Evolutionary conservation across 2,329 filamentous ascomycete genomes (phyloP).

Genomic region (Hypoxylon sp.): DNA sequence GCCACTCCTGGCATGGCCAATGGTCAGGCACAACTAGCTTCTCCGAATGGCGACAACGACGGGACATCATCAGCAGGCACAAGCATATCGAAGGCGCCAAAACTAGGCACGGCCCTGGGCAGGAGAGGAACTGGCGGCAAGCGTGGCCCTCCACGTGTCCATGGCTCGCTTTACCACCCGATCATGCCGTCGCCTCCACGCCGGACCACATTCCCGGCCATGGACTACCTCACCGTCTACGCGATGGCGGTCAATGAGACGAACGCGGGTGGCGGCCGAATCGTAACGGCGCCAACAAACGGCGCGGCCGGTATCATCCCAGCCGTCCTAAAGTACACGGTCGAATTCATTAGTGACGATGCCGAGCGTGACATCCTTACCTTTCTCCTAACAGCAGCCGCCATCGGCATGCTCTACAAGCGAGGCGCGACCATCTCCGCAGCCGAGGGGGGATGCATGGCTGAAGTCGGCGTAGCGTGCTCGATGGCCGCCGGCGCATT

Average conservation of each 20-base stretch:
- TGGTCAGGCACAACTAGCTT: slow-evolving; percentile 35
- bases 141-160: slow-evolving; percentile 58
- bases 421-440: slow-evolving; percentile 67
- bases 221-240: slow-evolving; percentile 67
- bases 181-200: slow-evolving; percentile 62
- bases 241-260: slow-evolving; percentile 68
- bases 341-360: slow-evolving; percentile 67
- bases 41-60: slow-evolving; percentile 25
- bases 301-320: slow-evolving; percentile 67
- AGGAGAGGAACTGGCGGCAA: slow-evolving; percentile 46
- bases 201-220: slow-evolving; percentile 64
- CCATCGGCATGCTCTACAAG: slow-evolving; percentile 69
- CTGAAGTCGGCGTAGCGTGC: slow-evolving; percentile 67
- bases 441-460: slow-evolving; percentile 67
- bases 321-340: slow-evolving; percentile 64
- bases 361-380: slow-evolving; percentile 64
- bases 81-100: slow-evolving; percentile 16
- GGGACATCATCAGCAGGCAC: slow-evolving; percentile 9
- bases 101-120: slow-evolving; percentile 33
- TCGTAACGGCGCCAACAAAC: slow-evolving; percentile 67
- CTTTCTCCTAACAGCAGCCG: slow-evolving; percentile 64
- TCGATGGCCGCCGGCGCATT: slow-evolving; percentile 67
- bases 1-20: slow-evolving; percentile 40
- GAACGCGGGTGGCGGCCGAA: slow-evolving; percentile 66
- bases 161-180: slow-evolving; percentile 63